Evolutionary conservation across 352 stramenopile species (phyloP).

Genomic region (Phytophthora megakarya): DNA sequence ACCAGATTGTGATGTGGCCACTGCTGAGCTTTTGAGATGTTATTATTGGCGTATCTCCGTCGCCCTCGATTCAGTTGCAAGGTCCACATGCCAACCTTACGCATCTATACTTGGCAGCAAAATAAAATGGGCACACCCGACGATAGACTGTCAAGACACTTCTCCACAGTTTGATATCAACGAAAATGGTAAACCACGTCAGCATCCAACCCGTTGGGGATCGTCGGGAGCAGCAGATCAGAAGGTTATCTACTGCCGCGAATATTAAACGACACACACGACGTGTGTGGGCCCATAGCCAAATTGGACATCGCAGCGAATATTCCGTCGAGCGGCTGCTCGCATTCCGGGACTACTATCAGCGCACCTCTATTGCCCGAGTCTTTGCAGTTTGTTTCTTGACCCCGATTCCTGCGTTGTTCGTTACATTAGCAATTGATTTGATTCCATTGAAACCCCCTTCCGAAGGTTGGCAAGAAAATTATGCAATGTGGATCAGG

Average conservation of each 20-base stretch:
- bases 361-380: neutral
- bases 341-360: slow-evolving; percentile 14
- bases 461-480: slow-evolving; percentile 1
- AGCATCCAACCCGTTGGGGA: neutral
- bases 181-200: neutral
- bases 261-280: neutral
- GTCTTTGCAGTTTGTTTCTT: slow-evolving; percentile 6
- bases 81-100: too few species aligned
- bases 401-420: slow-evolving; percentile 15
- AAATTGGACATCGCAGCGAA: slow-evolving; percentile 8
- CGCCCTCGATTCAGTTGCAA: neutral
- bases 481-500: slow-evolving; percentile 13
- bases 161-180: neutral
- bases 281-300: neutral
- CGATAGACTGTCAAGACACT: neutral
- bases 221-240: neutral
- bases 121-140: neutral
- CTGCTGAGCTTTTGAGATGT: neutral
- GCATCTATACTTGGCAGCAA: too few species aligned
- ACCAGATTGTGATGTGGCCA: too few species aligned
- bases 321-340: slow-evolving; percentile 18
- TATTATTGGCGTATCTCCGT: too few species aligned
- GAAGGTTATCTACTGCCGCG: neutral
- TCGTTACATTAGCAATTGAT: slow-evolving; percentile 20
- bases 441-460: slow-evolving; percentile 28